phyloP scores from a whole-genome alignment of 2,329 filamentous ascomycete species.

The Corynespora cassiicola region DNA sequence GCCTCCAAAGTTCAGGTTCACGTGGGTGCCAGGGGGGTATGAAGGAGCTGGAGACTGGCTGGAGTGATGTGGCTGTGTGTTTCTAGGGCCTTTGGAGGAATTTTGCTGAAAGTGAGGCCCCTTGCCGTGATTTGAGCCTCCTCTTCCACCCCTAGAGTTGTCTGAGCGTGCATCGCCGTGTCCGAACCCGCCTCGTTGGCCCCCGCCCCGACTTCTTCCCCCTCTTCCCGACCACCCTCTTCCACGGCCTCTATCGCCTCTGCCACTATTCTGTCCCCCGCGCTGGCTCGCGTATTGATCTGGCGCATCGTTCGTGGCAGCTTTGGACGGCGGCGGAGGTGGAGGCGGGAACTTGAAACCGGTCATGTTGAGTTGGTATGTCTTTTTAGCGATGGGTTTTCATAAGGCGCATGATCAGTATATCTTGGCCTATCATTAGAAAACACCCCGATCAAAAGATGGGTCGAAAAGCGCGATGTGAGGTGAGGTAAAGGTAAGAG shows the following conservation, averaged over 20 bases:
- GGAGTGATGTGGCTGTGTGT: too few relatives aligned
- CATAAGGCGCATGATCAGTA: too few relatives aligned
- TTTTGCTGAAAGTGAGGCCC: too few relatives aligned
- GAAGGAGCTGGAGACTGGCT: too few relatives aligned
- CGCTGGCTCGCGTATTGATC: slow-evolving; percentile 35
- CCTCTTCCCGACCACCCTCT: slow-evolving; percentile 22
- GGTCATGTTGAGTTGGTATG: slow-evolving; percentile 28
- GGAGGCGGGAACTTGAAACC: slow-evolving; percentile 57
- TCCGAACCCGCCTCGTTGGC: slow-evolving; percentile 21
- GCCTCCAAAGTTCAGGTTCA: slow-evolving; percentile 20
- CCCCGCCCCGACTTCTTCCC: slow-evolving; percentile 21
- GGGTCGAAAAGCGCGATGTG: too few relatives aligned
- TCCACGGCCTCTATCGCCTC: slow-evolving; percentile 39
- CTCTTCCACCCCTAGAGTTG: slow-evolving; percentile 18
- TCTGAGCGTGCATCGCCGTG: slow-evolving; percentile 20
- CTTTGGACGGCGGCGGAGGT: slow-evolving; percentile 50
- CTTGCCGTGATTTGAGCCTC: too few relatives aligned
- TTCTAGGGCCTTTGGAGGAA: too few relatives aligned
- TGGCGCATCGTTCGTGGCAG: slow-evolving; percentile 33
- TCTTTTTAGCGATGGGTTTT: too few relatives aligned
- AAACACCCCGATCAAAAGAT: too few relatives aligned
- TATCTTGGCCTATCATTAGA: too few relatives aligned
- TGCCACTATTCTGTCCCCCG: slow-evolving; percentile 22
- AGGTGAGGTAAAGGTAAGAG: too few relatives aligned
- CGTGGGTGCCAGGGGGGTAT: slow-evolving; percentile 12